These are phyloP conservation scores for Tilletiaria anomala DNA, from an alignment of 1,284 basidiomycete species.

Conservation along the genomic window DNA sequence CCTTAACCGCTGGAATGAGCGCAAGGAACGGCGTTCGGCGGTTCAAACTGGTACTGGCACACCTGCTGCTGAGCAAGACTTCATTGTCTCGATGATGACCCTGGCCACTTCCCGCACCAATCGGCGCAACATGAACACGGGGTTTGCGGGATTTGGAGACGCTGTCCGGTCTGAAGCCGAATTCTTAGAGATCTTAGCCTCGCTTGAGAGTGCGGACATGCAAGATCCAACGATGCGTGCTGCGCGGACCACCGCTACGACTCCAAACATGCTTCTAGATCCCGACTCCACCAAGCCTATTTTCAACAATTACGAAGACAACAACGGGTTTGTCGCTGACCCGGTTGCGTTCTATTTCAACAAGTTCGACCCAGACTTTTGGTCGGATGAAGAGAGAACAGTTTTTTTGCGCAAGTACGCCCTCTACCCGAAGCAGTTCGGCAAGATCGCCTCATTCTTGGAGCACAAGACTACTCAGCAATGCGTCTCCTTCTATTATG, in stretches of 20 bases:
- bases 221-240: slow-evolving; percentile 80
- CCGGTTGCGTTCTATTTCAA: slow-evolving; percentile 51
- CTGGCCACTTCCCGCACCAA: slow-evolving; percentile 14
- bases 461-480: slow-evolving; percentile 73
- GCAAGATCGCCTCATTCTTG: slow-evolving; percentile 61
- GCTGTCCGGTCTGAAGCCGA: slow-evolving; percentile 86
- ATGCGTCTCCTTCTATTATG: slow-evolving; percentile 86
- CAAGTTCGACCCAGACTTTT: slow-evolving; percentile 42
- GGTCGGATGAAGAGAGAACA: slow-evolving; percentile 72
- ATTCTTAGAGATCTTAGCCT: slow-evolving; percentile 91
- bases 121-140: slow-evolving; percentile 15
- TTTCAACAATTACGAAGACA: slow-evolving; percentile 56
- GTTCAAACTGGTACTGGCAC: slow-evolving; percentile 5
- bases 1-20: slow-evolving; percentile 24
- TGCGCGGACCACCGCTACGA: slow-evolving; percentile 67
- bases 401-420: slow-evolving; percentile 70
- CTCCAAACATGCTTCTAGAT: slow-evolving; percentile 77
- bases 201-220: slow-evolving; percentile 75
- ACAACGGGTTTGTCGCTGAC: slow-evolving; percentile 64
- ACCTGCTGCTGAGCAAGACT: slow-evolving; percentile 5
- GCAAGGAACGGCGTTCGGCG: slow-evolving; percentile 8
- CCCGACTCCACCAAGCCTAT: slow-evolving; percentile 49
- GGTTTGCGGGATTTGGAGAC: slow-evolving; percentile 52
- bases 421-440: slow-evolving; percentile 82
- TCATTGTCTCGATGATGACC: not conserved